Base-by-base conservation (phyloP, 2,329 filamentous ascomycete species). In the Fusarium redolens region DNA sequence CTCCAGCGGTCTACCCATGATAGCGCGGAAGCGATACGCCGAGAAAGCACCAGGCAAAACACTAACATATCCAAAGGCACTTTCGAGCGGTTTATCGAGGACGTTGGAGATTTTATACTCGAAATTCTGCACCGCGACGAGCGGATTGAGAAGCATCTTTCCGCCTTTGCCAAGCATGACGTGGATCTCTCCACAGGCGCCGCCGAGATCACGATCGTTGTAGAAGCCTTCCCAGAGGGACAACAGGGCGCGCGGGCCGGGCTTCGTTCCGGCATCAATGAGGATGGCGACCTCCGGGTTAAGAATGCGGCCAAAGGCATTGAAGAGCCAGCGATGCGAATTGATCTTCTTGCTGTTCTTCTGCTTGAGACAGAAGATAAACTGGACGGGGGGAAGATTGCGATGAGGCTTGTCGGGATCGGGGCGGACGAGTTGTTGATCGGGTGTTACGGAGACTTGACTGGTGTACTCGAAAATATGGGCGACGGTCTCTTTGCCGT, bases 331-430 rank as follows among this genome's bases (percentile, higher is more conserved):
- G 45, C 74, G 74, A 68, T 76, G 74, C 61, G 74, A 76, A n/a
- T 76, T 76, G 38, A 76, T 76, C 74, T 76, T 76, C 59, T 76
- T 76, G 61, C 74, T 76, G 52, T 76, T 76, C 64, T 76, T 76
- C 41, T 76, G 74, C 70, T 76, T 76, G 41, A 76, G 72, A 61
- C 74, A 76, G 50, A 76, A 76, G 44, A 76, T 76, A 28, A 76
- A 76, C 38, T 76, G 74, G 31, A 75, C 74, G 12, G 74, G 74
- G 1, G 74, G 74, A 3, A 76, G 63, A 37, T 76, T 76, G 30
- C 70, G 72, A 15, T 65, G 43, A 14, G 66, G 57, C 35, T 76
- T 75, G 43, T 71, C 65, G 33, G 66, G 68, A 1, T 71, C 66
- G 7, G 74, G 74, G n/a, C 74, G 74, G 13, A 76, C 69, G 45